These are phyloP conservation scores for Cyanidiococcus yangmingshanensis DNA, from an alignment of 23 red algal species.

Conservation along the genomic window DNA sequence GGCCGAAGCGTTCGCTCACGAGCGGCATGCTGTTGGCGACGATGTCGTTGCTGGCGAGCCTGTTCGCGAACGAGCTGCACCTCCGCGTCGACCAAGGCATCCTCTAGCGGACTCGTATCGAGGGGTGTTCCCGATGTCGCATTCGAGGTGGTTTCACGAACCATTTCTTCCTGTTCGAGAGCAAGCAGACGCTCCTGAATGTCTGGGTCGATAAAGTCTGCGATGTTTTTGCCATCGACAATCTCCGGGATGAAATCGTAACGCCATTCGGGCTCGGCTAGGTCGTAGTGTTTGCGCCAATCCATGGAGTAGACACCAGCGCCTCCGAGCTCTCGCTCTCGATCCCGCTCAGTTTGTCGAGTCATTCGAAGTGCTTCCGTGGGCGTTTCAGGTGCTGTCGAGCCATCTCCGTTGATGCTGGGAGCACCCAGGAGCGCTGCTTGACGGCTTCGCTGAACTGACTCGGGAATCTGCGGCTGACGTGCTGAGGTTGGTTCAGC, in stretches of 20 bases:
- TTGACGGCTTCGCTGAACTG: conserved; percentile 44
- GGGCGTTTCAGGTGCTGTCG: not conserved
- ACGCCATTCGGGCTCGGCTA: conserved; percentile 42
- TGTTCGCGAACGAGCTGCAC: conserved; percentile 10
- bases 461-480: conserved; percentile 66
- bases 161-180: conserved; percentile 80
- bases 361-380: not conserved
- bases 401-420: not conserved
- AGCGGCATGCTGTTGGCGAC: conserved; percentile 24
- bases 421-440: conserved; percentile 7
- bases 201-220: conserved; percentile 89
- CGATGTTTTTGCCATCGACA: conserved; percentile 83
- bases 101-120: not conserved
- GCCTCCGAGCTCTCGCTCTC: conserved; percentile 56
- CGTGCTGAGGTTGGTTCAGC: conserved; percentile 46
- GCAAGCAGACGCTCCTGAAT: conserved; percentile 62
- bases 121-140: conserved; percentile 28
- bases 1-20: conserved; percentile 39
- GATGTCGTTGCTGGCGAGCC: conserved; percentile 44
- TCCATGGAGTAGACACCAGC: conserved; percentile 90
- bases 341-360: conserved; percentile 37
- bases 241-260: conserved; percentile 99
- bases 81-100: not conserved
- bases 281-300: conserved; percentile 70
- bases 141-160: conserved; percentile 30